phyloP scores from a whole-genome alignment of 2,329 filamentous ascomycete species.

The Diaporthe ampelina region DNA sequence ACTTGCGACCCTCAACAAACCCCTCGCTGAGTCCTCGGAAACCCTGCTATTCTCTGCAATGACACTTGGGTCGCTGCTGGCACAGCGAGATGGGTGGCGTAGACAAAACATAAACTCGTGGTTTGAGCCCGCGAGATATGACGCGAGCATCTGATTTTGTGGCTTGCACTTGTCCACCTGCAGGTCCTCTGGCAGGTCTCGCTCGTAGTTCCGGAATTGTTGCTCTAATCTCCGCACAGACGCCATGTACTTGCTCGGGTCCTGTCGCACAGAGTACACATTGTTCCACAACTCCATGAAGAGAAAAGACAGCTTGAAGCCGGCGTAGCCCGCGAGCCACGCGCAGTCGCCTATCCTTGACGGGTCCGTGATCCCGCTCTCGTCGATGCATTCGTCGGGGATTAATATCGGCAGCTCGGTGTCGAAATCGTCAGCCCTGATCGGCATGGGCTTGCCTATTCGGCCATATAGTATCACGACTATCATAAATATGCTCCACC shows the following conservation, averaged over 20 bases:
- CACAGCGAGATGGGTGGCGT: slow-evolving; percentile 72
- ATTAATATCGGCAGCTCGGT: slow-evolving; percentile 81
- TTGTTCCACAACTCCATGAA: slow-evolving; percentile 82
- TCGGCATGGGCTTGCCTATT: slow-evolving; percentile 82
- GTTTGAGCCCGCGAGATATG: slow-evolving; percentile 67
- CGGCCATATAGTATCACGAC: slow-evolving; percentile 80
- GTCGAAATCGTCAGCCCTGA: slow-evolving; percentile 82
- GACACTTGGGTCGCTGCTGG: slow-evolving; percentile 66
- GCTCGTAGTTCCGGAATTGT: slow-evolving; percentile 73
- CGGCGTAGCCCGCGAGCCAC: slow-evolving; percentile 76
- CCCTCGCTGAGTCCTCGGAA: slow-evolving; percentile 75
- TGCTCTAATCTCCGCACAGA: slow-evolving; percentile 76
- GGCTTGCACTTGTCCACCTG: slow-evolving; percentile 59
- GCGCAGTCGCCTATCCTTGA: slow-evolving; percentile 71
- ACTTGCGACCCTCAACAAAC: slow-evolving; percentile 72
- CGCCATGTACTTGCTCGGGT: slow-evolving; percentile 73
- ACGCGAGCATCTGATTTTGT: slow-evolving; percentile 63
- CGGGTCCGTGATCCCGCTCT: slow-evolving; percentile 70
- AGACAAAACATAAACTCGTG: slow-evolving; percentile 73
- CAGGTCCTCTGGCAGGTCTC: slow-evolving; percentile 74
- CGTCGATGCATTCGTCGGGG: slow-evolving; percentile 77
- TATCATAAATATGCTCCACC: slow-evolving; percentile 79
- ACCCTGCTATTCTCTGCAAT: slow-evolving; percentile 74
- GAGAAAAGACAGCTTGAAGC: slow-evolving; percentile 75
- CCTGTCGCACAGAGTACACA: slow-evolving; percentile 79